Evolutionary conservation across 257 asterid genomes (phyloP), one percentile per base, ranked within the genome.

Genomic region (Thymus mandschuricus): DNA sequence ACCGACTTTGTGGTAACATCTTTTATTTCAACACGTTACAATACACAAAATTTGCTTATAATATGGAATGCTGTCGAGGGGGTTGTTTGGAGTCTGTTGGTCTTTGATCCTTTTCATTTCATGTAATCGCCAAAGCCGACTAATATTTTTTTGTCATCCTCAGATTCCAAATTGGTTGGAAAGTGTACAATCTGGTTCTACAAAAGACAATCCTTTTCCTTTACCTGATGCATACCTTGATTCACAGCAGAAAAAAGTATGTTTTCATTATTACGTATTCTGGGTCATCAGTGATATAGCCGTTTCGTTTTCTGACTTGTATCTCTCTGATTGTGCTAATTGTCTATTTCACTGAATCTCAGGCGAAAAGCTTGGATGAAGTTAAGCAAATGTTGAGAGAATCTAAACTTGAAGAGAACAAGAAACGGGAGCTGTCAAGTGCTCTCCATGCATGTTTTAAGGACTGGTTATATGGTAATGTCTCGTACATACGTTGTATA

Each of bases 391-490:
- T 88, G 50, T 68, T 93, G 80, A 89, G 82, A 87, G 98, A 89
- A 67, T 80, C 90, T 75, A 86, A 84, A 78, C 97, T 93, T 62
- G 98, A 93, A 56, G 98, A 89, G 59, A 89, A 77, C 82, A 81
- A 92, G 83, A 93, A 91, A 81, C 88, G 92, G 71, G 97, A 93
- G 81, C 67, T 93, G 66, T 84, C 97, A 28, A 86, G 76, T 78
- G 94, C 96, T 58, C 92, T 93, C 41, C 98, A 93, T 75, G 80
- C 83, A 8, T 91, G 89, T 78, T 93, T 91, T 76, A 93, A 91
- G 78, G 98, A 93, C 75, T 93, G 98, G 98, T 77, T 93, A 75
- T 93, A 91, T 69, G 97, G 98, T 93, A 93, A 81, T 73, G 66
- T 38, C 64, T 68, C 9, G 2, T 75, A n/a, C 35, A 15, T 48